Evolutionary conservation across 768 basidiomycete genomes (phyloP).

Genomic region (Trametes cinnabarina): DNA sequence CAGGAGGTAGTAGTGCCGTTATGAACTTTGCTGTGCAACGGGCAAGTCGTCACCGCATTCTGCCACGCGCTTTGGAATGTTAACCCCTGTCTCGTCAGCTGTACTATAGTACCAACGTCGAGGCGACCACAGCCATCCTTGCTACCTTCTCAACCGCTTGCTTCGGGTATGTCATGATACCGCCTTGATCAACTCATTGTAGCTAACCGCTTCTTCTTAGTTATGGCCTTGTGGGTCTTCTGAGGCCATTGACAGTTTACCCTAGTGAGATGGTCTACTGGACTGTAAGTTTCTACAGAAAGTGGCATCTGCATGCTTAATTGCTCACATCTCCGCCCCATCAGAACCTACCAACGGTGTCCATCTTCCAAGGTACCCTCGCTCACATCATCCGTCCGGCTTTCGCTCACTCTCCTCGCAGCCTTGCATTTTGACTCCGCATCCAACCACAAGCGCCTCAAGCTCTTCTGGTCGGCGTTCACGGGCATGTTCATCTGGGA

Average conservation of each 20-base stretch:
- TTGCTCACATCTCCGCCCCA: background rate
- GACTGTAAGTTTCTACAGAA: slow-evolving; percentile 40
- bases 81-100: slow-evolving; percentile 35
- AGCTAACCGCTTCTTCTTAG: slow-evolving; percentile 29
- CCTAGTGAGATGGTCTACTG: slow-evolving; percentile 67
- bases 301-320: too few relatives aligned
- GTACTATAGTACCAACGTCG: slow-evolving; percentile 57
- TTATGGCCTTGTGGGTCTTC: slow-evolving; percentile 57
- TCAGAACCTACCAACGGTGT: slow-evolving; percentile 56
- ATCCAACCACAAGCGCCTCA: slow-evolving; percentile 47
- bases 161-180: slow-evolving; percentile 46
- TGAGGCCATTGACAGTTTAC: slow-evolving; percentile 58
- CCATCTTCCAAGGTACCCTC: slow-evolving; percentile 52
- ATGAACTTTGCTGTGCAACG: slow-evolving; percentile 61
- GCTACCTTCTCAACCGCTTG: slow-evolving; percentile 64
- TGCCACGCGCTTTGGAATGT: background rate
- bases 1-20: slow-evolving; percentile 52
- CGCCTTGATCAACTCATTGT: background rate
- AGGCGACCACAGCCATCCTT: slow-evolving; percentile 54
- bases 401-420: slow-evolving; percentile 27
- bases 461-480: slow-evolving; percentile 52
- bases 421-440: slow-evolving; percentile 49
- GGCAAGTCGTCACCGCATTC: slow-evolving; percentile 31
- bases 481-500: slow-evolving; percentile 53
- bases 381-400: background rate